A percentile compares a stretch with the other conserved stretches of the same genome.
Evolutionary conservation across 2,329 filamentous ascomycete genomes (phyloP).

Genomic region (Onygena corvina): DNA sequence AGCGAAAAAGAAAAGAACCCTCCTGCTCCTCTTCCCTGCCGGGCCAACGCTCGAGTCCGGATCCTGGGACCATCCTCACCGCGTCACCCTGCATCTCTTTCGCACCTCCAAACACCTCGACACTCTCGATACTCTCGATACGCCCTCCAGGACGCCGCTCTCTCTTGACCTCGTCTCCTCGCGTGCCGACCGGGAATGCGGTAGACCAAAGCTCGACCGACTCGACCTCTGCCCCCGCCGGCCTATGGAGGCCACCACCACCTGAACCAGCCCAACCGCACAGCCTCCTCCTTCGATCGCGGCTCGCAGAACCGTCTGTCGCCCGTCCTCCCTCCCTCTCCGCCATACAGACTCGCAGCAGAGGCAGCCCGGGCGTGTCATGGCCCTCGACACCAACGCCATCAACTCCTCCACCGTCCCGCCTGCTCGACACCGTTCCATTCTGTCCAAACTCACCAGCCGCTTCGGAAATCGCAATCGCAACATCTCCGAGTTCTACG

Average conservation of each 20-base stretch:
- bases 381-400: slow-evolving; percentile 30
- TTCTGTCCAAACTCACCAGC: slow-evolving; percentile 45
- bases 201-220: background rate
- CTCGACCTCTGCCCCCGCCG: background rate
- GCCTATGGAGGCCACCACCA: slow-evolving; percentile 2
- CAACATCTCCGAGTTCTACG: slow-evolving; percentile 49
- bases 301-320: background rate
- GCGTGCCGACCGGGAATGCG: too few species aligned
- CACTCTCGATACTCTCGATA: too few species aligned
- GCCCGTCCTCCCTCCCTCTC: background rate
- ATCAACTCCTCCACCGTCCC: slow-evolving; percentile 25
- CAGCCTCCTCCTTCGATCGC: too few species aligned
- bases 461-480: slow-evolving; percentile 43
- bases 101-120: background rate
- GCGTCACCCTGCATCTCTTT: background rate
- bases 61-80: background rate
- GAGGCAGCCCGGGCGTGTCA: slow-evolving; percentile 22
- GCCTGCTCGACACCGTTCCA: slow-evolving; percentile 32
- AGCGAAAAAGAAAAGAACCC: background rate
- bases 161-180: too few species aligned
- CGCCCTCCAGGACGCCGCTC: too few species aligned
- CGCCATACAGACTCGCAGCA: background rate
- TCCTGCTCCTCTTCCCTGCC: background rate
- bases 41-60: background rate
- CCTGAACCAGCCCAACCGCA: too few species aligned